Evolutionary conservation across 441 rosid species (phyloP), one percentile per base, ranked within the genome.

Genomic region (Lagerstroemia fauriei): DNA sequence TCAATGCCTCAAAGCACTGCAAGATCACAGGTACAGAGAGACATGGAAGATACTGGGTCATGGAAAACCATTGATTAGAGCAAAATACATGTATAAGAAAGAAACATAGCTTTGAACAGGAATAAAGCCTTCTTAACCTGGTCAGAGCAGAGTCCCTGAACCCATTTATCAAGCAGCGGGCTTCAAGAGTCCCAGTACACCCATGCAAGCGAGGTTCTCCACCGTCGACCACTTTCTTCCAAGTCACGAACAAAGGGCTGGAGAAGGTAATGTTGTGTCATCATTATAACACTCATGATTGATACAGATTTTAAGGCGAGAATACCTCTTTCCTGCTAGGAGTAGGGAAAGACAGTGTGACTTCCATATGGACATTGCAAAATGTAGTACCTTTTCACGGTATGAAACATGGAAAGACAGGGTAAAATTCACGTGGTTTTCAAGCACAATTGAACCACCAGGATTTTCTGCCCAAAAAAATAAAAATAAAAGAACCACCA

Each of bases 221-320:
- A 73, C 97, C 97, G 87, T 92, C 92, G 87, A 90, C 93, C 53
- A 88, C 88, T 85, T 94, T 94, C 93, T 95, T 95, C 99, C 99
- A 96, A 25, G 98, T 96, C 57, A 96, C 99, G 86, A 96, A 96
- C 90, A 96, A 88, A 72, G 98, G 99, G 88, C 98, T 96, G 87
- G 78, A 89, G 80, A 29, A 50, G 4, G 61, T 32, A 75, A 69
- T 48, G 44, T 38, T 6, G 44, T 38, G 69, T 46, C 69, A 31
- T 73, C 59, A 31, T 76, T 38, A 76, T 75, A 17, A 25, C 11
- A 46, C 22, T 13, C 18, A 13, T 34, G 27, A 73, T 47, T 14
- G 61, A 59, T 56, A 80, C 50, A 72, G 7, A 79, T 31, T 2
- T 9, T 20, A 18, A 76, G 17, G 22, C 57, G 53, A 53, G 20